Percentiles rank a stretch among this genome's conserved stretches.
Conservation (phyloP, 192 early-diverging fungal species). For the Backusella tarrabulga region DNA sequence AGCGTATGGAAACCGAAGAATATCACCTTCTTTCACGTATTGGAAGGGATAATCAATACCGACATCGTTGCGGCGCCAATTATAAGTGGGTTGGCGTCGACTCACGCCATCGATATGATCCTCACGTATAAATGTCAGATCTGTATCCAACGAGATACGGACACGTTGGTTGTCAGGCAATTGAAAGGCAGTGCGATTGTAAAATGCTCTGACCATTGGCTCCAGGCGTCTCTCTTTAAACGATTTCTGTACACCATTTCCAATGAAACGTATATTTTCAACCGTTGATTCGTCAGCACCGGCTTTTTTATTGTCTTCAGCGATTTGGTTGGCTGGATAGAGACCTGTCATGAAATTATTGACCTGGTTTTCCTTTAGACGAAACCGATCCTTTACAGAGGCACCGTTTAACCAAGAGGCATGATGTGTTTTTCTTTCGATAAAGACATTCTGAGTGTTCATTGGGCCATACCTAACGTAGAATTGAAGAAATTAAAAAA, state of each 20-base stretch:
- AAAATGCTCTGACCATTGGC: slow-evolving; percentile 33
- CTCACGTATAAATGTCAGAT: slow-evolving; percentile 37
- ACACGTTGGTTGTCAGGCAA: slow-evolving; percentile 47
- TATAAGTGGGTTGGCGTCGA: slow-evolving; percentile 69
- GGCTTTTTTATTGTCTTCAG: slow-evolving; percentile 59
- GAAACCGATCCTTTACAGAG: slow-evolving; percentile 35
- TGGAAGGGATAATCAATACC: slow-evolving; percentile 43
- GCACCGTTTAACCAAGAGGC: slow-evolving; percentile 35
- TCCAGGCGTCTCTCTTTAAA: slow-evolving; percentile 19
- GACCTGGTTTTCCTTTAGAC: slow-evolving; percentile 32
- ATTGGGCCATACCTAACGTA: slow-evolving; percentile 27
- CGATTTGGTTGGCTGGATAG: slow-evolving; percentile 50
- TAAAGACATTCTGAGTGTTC: slow-evolving; percentile 21
- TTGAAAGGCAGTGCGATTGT: slow-evolving; percentile 43
- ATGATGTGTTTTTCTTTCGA: slow-evolving; percentile 39
- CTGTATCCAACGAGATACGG: slow-evolving; percentile 31
- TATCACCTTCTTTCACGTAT: slow-evolving; percentile 25
- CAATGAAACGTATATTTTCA: slow-evolving; percentile 49
- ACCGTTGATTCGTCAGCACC: slow-evolving; percentile 61
- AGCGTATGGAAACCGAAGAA: slow-evolving; percentile 39
- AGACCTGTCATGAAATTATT: slow-evolving; percentile 16
- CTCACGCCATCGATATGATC: slow-evolving; percentile 40
- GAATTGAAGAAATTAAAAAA: slow-evolving; percentile 11
- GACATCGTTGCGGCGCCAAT: slow-evolving; percentile 35
- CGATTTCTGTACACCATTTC: slow-evolving; percentile 26